These are phyloP conservation scores for Cladosporium sp. DNA, from an alignment of 2,329 filamentous ascomycete species.

Conservation along the genomic window DNA sequence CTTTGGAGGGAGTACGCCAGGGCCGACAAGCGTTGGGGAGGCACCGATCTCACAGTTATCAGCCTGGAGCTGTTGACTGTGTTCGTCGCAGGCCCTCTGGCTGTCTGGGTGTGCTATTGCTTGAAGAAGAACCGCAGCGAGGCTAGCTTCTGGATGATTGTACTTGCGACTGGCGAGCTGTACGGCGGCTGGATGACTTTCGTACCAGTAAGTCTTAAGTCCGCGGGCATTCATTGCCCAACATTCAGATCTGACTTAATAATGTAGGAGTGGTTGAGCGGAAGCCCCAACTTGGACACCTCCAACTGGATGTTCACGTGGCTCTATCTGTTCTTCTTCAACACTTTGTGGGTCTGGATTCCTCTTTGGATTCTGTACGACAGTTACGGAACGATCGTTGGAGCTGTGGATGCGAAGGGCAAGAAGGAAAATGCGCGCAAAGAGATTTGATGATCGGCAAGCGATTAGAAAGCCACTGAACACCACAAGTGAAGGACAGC, in stretches of 20 bases:
- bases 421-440: constrained; percentile 23
- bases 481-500: neutral
- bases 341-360: constrained; percentile 62
- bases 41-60: constrained; percentile 59
- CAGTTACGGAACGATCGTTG: constrained; percentile 45
- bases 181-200: constrained; percentile 52
- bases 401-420: constrained; percentile 23
- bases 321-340: constrained; percentile 66
- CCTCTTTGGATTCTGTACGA: constrained; percentile 59
- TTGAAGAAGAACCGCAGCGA: constrained; percentile 38
- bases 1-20: constrained; percentile 68
- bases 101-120: constrained; percentile 57
- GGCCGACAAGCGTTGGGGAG: constrained; percentile 62
- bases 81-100: constrained; percentile 58
- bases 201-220: neutral
- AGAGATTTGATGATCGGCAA: neutral
- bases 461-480: neutral
- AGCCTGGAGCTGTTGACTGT: constrained; percentile 63
- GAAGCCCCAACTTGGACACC: constrained; percentile 57
- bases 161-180: constrained; percentile 63
- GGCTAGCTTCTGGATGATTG: constrained; percentile 58
- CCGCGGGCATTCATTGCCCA: constrained; percentile 34
- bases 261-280: constrained; percentile 60
- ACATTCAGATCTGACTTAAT: constrained; percentile 52
- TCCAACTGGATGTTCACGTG: constrained; percentile 63